Evolutionary conservation across 257 asterid species (phyloP), one percentile per base, ranked within the genome.

Genomic region (Hygrophila difformis): DNA sequence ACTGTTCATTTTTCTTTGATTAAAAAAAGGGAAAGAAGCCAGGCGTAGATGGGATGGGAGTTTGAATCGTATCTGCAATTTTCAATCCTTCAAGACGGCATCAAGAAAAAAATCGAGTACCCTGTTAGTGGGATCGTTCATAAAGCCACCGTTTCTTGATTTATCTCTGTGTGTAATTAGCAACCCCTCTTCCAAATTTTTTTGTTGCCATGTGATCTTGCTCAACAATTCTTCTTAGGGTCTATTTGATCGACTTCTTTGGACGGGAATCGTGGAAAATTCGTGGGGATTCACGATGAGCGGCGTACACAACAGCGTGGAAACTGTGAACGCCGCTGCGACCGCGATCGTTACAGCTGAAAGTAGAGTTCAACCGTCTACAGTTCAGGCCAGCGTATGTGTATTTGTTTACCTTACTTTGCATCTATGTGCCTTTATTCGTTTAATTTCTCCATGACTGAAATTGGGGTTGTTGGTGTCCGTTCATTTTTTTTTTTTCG

Each of bases 311-410:
- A 85, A 64, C 72, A 86, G 81, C 70, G 93, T 85, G 34, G 98
- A 86, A 2, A 82, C 96, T 6, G 98, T 91, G 35, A 86, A 91
- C 56, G 98, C 96, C 28, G 98, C 98, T 0, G 96, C 96, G 12
- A 70, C 86, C 2, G 96, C 98, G 48, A 85, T 91, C 65, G 77
- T 82, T 59, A 56, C 96, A 5, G 96, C 98, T 39, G 95, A 91
- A 46, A 70, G 53, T 61, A 74, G 98, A 82, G 88, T 82, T 58
- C 98, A 79, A 45, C 98, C 96, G 1, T 56, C 96, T 53, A 41
- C 82, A 2, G 71, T 73, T 42, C 81, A 75, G 98, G 98, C 82
- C 60, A n/a, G n/a, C n/a, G n/a, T 13, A 34, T 65, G 21, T 35
- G 6, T 34, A 24, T 24, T 7, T 24, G 5, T 24, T 7, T 24